Evolutionary conservation across 108 stramenopile species (phyloP), one percentile per base, ranked within the genome.

Genomic region (Cyclotella kingstonii): DNA sequence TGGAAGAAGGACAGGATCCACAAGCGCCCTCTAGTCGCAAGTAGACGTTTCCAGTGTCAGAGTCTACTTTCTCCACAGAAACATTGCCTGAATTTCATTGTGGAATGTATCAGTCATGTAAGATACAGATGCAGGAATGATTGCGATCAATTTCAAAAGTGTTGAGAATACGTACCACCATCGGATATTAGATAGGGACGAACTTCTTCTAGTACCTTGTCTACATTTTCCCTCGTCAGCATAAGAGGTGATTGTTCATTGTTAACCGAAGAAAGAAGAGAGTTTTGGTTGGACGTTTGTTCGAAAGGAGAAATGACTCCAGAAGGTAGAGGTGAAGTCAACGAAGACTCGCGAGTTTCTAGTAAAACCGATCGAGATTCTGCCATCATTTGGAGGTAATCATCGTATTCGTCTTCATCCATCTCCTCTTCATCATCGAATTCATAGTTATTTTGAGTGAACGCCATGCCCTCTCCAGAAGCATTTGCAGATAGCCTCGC

Each of bases 111-210:
- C 2, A 46, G 2, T 9, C 19, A 46, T 19, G 45, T 46, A 5
- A 46, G 17, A 46, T 4, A 44, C n/a, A 26, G 27, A 14, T 25
- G 5, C 4, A 19, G 5, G 5, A 4, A 1, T 4, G 34, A 18
- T 54, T n/a, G n/a, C n/a, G 21, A 18, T 42, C 36, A 41, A 4
- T 5, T 19, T 1, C 6, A 36, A 27, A 34, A 7, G 7, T 5
- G 26, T 22, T 40, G 8, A 38, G 25, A 34, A 36, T 12, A 21
- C 55, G 39, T 42, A 56, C 55, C 55, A 25, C 97, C 97, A 65
- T 98, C 97, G 27, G 93, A 73, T 49, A 98, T 91, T 35, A 98
- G 73, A 73, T 94, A 95, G 3, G 97, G 97, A 49, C 97, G 89
- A 8, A 98, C 90, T 69, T 97, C 93, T 15, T 98, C 94, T 26